Evolutionary conservation across 331 rosid species (phyloP), one percentile per base, ranked within the genome.

Genomic region (Pyrus hybrid): DNA sequence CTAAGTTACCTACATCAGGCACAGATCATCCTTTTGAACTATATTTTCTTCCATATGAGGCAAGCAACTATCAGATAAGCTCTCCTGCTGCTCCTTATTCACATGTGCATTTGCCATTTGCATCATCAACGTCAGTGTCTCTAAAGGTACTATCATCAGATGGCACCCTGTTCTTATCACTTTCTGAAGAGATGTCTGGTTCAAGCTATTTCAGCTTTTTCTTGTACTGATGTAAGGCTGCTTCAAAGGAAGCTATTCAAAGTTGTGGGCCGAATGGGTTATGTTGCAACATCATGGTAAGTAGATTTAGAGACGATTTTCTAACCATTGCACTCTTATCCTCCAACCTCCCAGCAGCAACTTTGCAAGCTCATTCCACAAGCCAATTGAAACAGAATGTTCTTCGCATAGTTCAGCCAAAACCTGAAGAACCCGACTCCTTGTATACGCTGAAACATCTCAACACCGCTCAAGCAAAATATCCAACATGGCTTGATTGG

Each of bases 211-310:
- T 89, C 79, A 94, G 77, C 81, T 88, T 94, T 83, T 75, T 90
- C 82, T 70, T 85, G 79, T 94, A 94, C 88, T 88, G 95, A 53
- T 90, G 93, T 70, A 94, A 80, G 60, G 99, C 92, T 47, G 96
- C 97, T 86, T 94, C 93, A 83, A 94, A 94, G 25, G 97, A 91
- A 81, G 88, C 82, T 75, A 86, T 68, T 79, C 92, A 91, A 75
- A 94, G 96, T 80, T 90, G 96, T 5, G 99, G 99, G 58, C 99
- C 99, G 82, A 92, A 94, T 33, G 97, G 99, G 80, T 94, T 94
- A 81, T 94, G 99, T 83, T 94, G 99, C 84, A 94, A 74, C 99
- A 94, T 92, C 88, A 81, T 90, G 83, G 92, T 90, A 76, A 94
- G 86, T 65, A 94, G 81, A 67, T 90, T 91, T 77, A 94, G 72